These are phyloP conservation scores for Solanum pimpinellifolium DNA, from an alignment of 257 asterid species.

Conservation along the genomic window DNA sequence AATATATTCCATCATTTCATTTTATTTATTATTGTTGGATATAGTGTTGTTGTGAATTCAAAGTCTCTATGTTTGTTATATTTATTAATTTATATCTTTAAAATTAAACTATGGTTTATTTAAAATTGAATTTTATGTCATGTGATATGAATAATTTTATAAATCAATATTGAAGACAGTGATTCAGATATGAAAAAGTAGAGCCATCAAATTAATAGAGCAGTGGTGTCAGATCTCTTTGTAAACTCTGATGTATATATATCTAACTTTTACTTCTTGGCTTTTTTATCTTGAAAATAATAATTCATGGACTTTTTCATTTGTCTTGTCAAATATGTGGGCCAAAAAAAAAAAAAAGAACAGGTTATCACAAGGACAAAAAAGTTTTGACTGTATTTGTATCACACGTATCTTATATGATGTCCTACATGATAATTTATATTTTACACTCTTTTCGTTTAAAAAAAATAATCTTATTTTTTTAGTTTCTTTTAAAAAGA, in stretches of 20 bases:
- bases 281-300: background rate
- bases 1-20: background rate
- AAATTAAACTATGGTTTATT: background rate
- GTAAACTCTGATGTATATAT: background rate
- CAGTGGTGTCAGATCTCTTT: background rate
- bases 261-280: background rate
- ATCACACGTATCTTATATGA: background rate
- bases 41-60: background rate
- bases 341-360: background rate
- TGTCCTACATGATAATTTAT: accelerated
- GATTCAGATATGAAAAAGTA: background rate
- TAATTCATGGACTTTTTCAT: background rate
- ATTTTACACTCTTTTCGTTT: too few relatives aligned
- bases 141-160: background rate
- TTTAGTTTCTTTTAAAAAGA: too few relatives aligned
- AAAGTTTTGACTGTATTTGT: background rate
- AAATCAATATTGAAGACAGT: background rate
- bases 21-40: background rate
- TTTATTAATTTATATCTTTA: background rate
- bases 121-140: background rate
- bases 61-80: background rate
- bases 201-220: background rate
- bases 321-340: background rate
- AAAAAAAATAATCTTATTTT: too few relatives aligned
- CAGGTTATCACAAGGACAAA: background rate